A percentile compares a stretch with the other conserved stretches of the same genome.
Evolutionary conservation across 176 grass and related monocot species (phyloP).

Genomic region (Melocanna baccifera): DNA sequence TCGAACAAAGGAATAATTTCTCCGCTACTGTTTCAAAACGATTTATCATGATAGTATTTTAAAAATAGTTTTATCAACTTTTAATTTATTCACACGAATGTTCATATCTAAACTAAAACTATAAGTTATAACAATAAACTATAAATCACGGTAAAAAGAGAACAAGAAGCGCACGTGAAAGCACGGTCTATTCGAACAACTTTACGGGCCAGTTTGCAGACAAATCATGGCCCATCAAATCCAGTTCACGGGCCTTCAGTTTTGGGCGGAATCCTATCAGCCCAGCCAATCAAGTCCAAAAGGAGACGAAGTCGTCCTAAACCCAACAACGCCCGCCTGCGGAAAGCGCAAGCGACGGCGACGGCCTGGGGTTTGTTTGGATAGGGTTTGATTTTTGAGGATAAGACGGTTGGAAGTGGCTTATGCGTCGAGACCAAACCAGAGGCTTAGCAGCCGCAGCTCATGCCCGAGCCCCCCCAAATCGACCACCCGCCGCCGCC

Average conservation of each 20-base stretch:
- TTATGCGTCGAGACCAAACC: neutral
- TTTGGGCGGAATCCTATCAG: neutral
- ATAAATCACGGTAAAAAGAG: too few relatives aligned
- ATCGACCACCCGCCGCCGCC: neutral
- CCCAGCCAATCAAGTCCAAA: neutral
- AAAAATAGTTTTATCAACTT: accelerated
- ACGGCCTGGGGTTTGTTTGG: neutral
- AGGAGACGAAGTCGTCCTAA: neutral
- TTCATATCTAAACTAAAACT: accelerated
- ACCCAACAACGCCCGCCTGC: too few relatives aligned
- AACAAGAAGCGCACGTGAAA: too few relatives aligned
- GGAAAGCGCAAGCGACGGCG: too few relatives aligned
- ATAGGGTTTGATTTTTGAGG: neutral
- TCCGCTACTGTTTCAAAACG: too few relatives aligned
- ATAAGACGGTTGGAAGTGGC: neutral
- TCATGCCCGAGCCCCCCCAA: conserved; percentile 38
- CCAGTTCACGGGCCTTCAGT: too few relatives aligned
- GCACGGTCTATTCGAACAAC: too few relatives aligned
- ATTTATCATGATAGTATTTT: too few relatives aligned
- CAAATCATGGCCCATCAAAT: too few relatives aligned
- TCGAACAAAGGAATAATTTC: accelerated
- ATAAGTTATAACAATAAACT: too few relatives aligned
- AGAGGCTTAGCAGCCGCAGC: conserved; percentile 13
- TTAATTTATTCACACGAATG: too few relatives aligned
- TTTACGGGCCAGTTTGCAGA: too few relatives aligned